These are phyloP conservation scores for Globisporangium paroecandrum DNA, from an alignment of 352 stramenopile genomes.

Conservation along the genomic window DNA sequence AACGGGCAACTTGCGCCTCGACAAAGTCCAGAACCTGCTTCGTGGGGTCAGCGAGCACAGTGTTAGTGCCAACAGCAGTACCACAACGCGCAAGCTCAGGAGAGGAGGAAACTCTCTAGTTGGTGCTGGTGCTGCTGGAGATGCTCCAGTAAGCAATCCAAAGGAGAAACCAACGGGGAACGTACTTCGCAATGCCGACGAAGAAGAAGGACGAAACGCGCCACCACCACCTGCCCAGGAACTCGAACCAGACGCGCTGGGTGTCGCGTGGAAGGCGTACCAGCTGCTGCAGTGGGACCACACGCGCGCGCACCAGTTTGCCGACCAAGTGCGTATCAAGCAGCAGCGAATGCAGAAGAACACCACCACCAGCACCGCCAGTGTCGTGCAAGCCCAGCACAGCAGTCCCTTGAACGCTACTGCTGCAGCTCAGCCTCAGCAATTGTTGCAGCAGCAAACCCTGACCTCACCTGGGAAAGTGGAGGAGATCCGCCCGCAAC, in stretches of 20 bases:
- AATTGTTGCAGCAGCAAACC: neutral
- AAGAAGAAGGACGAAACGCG: neutral
- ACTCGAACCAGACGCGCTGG: conserved; percentile 24
- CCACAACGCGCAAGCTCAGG: neutral
- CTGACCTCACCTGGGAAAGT: conserved; percentile 1
- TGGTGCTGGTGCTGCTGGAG: neutral
- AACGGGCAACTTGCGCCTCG: conserved; percentile 11
- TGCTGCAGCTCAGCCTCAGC: neutral
- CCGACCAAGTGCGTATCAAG: conserved; percentile 28
- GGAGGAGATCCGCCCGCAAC: conserved; percentile 16
- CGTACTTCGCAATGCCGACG: neutral
- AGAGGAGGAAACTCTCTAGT: neutral
- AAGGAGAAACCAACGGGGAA: neutral
- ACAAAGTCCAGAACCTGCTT: conserved; percentile 14
- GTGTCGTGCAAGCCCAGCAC: neutral
- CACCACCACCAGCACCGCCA: neutral
- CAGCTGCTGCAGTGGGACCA: conserved; percentile 39
- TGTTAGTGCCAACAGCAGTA: neutral
- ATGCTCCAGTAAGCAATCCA: neutral
- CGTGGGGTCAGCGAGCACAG: neutral
- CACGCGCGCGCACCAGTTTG: conserved; percentile 29
- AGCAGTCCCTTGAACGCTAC: neutral
- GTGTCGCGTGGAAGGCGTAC: conserved; percentile 32
- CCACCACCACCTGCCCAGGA: neutral
- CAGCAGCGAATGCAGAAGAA: conserved; percentile 23